These are phyloP conservation scores for Annulohypoxylon stygium DNA, from an alignment of 495 filamentous ascomycete genomes.

Conservation along the genomic window DNA sequence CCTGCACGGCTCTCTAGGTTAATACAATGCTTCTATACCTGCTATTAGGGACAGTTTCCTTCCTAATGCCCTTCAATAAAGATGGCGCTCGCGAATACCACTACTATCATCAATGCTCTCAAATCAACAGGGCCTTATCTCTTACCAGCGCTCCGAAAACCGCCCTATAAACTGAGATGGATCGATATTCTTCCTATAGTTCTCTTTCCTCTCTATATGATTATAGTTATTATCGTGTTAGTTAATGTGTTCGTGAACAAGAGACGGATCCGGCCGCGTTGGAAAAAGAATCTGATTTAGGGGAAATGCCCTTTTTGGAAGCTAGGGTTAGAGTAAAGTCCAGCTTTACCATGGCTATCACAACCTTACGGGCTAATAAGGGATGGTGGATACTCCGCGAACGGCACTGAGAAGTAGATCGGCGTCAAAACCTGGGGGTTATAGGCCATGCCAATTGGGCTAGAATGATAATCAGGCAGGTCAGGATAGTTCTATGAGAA, in stretches of 20 bases:
- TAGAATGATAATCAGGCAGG: neutral
- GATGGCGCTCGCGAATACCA: neutral
- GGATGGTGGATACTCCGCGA: too few relatives aligned
- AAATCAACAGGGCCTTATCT: conserved; percentile 1
- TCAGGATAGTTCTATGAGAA: neutral
- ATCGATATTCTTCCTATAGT: neutral
- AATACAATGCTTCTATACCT: neutral
- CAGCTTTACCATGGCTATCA: neutral
- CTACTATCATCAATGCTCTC: neutral
- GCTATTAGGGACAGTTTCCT: neutral
- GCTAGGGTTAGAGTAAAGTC: neutral
- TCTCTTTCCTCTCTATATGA: neutral
- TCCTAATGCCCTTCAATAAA: neutral
- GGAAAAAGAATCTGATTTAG: conserved; percentile 24
- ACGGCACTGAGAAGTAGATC: neutral
- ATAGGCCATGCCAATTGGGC: neutral
- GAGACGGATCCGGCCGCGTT: conserved; percentile 21
- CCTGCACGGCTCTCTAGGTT: neutral
- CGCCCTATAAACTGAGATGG: conserved; percentile 2
- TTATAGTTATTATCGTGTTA: neutral
- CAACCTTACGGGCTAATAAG: neutral
- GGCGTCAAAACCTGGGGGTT: neutral
- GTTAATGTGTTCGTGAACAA: neutral
- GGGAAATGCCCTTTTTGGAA: neutral
- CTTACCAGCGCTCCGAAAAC: neutral